These are phyloP conservation scores for Saturnispora saitoi DNA, from an alignment of 805 yeast genomes.

Conservation along the genomic window DNA sequence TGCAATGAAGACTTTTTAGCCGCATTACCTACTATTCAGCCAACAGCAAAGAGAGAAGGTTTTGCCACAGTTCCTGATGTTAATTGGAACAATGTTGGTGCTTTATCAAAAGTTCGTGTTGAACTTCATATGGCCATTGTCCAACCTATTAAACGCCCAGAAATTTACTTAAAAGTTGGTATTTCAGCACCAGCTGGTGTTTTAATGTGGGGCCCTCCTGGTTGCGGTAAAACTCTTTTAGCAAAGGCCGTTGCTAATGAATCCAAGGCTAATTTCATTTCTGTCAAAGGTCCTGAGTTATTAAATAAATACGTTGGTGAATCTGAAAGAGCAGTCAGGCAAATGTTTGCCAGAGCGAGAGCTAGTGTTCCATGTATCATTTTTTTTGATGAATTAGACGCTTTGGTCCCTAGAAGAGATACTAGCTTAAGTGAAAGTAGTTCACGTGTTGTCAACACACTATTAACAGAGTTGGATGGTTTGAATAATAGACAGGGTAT, in stretches of 20 bases:
- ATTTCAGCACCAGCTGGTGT: slow-evolving; percentile 97
- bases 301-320: slow-evolving; percentile 96
- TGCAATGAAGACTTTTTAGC: slow-evolving; percentile 69
- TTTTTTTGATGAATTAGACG: slow-evolving; percentile 93
- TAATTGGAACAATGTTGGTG: slow-evolving; percentile 93
- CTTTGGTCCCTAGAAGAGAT: slow-evolving; percentile 91
- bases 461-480: slow-evolving; percentile 92
- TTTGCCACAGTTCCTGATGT: slow-evolving; percentile 98
- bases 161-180: slow-evolving; percentile 81
- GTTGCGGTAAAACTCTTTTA: slow-evolving; percentile 93
- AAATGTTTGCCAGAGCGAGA: slow-evolving; percentile 85
- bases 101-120: slow-evolving; percentile 66
- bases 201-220: slow-evolving; percentile 98
- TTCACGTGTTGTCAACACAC: slow-evolving; percentile 88
- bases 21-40: slow-evolving; percentile 90
- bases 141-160: slow-evolving; percentile 91
- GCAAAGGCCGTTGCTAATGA: slow-evolving; percentile 99
- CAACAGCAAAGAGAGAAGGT: slow-evolving; percentile 96
- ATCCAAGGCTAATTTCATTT: slow-evolving; percentile 90
- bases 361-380: slow-evolving; percentile 93
- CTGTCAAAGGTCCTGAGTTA: slow-evolving; percentile 93
- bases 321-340: slow-evolving; percentile 87
- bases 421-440: slow-evolving; percentile 81
- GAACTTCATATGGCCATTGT: slow-evolving; percentile 96
- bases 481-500: slow-evolving; percentile 87